Evolutionary conservation across 768 basidiomycete species (phyloP), one percentile per base, ranked within the genome.

Genomic region (Xerocomellus amylosporus): DNA sequence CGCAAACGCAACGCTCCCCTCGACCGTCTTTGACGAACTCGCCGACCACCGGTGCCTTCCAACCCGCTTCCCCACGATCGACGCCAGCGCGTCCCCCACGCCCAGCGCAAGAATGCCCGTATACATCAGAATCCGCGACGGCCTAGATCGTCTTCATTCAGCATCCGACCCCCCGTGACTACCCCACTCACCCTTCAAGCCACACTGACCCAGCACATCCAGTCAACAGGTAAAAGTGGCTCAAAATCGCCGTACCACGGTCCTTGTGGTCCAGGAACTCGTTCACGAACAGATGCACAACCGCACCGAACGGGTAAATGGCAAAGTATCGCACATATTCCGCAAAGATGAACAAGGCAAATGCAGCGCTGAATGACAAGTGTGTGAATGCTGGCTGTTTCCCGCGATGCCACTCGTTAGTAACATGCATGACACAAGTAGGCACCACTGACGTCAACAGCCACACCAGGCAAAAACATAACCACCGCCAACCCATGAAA

Each of bases 311-410:
- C 4, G 97, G 97, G 74, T 97, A 98, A 46, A 99, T 82, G 36
- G 97, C 97, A 72, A 98, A 99, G 73, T 98, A 99, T 54, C 97
- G 91, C 59, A 98, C 83, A 75, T 98, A 98, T 75, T 99, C 97
- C 53, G 91, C 86, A 69, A 99, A 98, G 22, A 86, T 91, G 76
- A 99, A 98, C 59, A 93, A 71, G 9, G 97, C 87, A 71, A 99
- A 98, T 2, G 96, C 96, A 19, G 85, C 87, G 63, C 91, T 95
- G 75, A 99, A 97, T 9, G 94, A 86, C 41, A 98, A 75, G 70
- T 98, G 95, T 31, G 91, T 87, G 73, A 99, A 99, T 2, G 96
- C 95, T 22, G 97, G 95, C 95, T 98, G 72, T 54, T 53, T 45
- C 33, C 5, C 31, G 12, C 10, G 38, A 45, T 24, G 24, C 44